These are phyloP conservation scores for Aegilops umbellulata DNA, from an alignment of 176 grass and related monocot genomes.

Conservation along the genomic window DNA sequence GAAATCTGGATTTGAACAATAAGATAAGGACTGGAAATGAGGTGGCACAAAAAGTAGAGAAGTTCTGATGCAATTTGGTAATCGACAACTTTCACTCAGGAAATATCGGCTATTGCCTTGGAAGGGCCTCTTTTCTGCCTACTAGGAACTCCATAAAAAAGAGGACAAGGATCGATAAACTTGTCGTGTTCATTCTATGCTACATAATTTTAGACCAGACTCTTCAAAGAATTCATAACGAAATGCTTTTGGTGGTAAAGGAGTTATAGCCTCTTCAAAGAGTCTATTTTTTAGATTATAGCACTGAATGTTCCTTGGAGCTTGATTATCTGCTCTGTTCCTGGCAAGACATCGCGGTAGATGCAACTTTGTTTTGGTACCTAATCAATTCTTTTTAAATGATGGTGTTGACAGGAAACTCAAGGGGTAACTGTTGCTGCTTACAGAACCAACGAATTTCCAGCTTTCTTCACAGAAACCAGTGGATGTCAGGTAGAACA, in stretches of 20 bases:
- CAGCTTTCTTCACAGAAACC: constrained; percentile 78
- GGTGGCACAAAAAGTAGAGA: neutral
- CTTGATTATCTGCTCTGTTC: neutral
- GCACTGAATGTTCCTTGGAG: neutral
- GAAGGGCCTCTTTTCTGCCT: neutral
- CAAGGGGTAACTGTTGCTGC: constrained; percentile 87
- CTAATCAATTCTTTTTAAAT: neutral
- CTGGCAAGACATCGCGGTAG: neutral
- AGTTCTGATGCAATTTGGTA: neutral
- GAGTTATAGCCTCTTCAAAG: neutral
- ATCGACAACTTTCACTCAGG: neutral
- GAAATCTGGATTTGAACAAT: neutral
- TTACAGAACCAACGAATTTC: constrained; percentile 82
- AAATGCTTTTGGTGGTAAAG: neutral
- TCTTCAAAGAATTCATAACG: neutral
- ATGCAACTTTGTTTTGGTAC: constrained; percentile 2
- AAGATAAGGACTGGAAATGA: neutral
- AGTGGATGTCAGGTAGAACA: constrained; percentile 79
- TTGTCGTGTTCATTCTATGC: neutral
- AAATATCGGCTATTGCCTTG: neutral
- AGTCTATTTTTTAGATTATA: too few relatives aligned
- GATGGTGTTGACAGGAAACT: constrained; percentile 65
- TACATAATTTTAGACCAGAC: neutral
- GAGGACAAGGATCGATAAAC: neutral
- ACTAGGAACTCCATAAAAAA: neutral